Base-by-base conservation (phyloP, 1,139 yeast species). In the Zhuliangozyma parablackwelliae region DNA sequence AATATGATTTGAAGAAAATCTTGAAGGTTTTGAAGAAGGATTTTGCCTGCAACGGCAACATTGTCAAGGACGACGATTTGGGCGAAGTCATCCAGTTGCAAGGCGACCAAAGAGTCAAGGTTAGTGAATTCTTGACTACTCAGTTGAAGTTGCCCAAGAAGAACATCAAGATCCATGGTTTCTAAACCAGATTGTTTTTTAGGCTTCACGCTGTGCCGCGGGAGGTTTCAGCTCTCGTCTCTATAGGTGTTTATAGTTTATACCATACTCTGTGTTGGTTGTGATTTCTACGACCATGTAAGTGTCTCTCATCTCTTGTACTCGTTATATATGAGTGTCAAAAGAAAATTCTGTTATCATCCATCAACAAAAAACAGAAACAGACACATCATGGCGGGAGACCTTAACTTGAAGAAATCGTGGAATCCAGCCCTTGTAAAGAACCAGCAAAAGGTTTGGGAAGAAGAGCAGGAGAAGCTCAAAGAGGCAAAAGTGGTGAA, bases 91-190 rank as follows among this genome's bases (percentile, higher is more conserved):
- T 92, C 56, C 98, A 92, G 75, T 75, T 92, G 65, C 98, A 92
- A 73, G 98, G 98, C 63, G 98, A 92, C 64, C 98, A 92, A 74
- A 87, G 98, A 74, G 85, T 87, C 49, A 92, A 92, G 69, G 96
- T 92, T 47, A 80, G 86, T 75, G 97, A 89, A 64, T 92, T 92
- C 59, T 80, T 92, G 73, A 83, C 89, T 56, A 65, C 83, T 47
- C 90, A 88, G 64, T 79, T 92, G 54, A 89, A 84, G 56, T 75
- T 92, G 57, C 95, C 90, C 62, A 90, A 90, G 85, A 88, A 89
- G 79, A 87, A 84, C 70, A 90, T 92, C 71, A 92, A 92, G 75
- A 87, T 92, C 65, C 98, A 92, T 72, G 98, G 98, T 72, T 92
- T 90, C 75, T 90, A 75, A 69, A 24, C 25, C 7, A 10, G 11